Percentiles rank a stretch among this genome's conserved stretches.
Conservation (phyloP, 306 rosid species). For the Rosa lucieae region DNA sequence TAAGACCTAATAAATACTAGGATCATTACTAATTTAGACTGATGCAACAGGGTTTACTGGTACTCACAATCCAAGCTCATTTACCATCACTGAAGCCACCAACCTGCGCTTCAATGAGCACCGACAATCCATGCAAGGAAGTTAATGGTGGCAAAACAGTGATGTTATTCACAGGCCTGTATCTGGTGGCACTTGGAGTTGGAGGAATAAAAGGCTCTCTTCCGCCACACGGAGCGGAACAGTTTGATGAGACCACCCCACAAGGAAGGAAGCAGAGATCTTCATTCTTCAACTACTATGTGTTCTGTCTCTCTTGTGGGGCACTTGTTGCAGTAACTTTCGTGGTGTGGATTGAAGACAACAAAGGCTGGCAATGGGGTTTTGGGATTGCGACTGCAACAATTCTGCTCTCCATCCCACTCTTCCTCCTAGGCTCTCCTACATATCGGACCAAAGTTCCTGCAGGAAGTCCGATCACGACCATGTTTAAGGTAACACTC, state of each 20-base stretch:
- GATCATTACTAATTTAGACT: slow-evolving; percentile 9
- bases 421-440: slow-evolving; percentile 68
- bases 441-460: slow-evolving; percentile 68
- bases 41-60: slow-evolving; percentile 59
- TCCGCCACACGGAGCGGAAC: slow-evolving; percentile 84
- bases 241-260: slow-evolving; percentile 59
- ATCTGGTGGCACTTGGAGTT: slow-evolving; percentile 78
- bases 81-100: slow-evolving; percentile 63
- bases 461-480: slow-evolving; percentile 66
- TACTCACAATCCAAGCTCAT: slow-evolving; percentile 73
- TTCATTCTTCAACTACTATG: slow-evolving; percentile 69
- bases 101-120: slow-evolving; percentile 38
- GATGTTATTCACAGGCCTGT: slow-evolving; percentile 69
- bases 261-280: slow-evolving; percentile 68
- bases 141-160: slow-evolving; percentile 43
- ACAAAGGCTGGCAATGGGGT: slow-evolving; percentile 89
- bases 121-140: slow-evolving; percentile 46
- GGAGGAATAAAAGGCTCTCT: slow-evolving; percentile 92
- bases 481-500: slow-evolving; percentile 59
- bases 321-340: slow-evolving; percentile 74
- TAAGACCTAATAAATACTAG: neutral
- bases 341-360: slow-evolving; percentile 89
- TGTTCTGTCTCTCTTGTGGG: slow-evolving; percentile 73
- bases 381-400: slow-evolving; percentile 62
- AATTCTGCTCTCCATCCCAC: slow-evolving; percentile 63